Conservation (phyloP, 108 stramenopile genomes). For the Nitzschia sp. region DNA sequence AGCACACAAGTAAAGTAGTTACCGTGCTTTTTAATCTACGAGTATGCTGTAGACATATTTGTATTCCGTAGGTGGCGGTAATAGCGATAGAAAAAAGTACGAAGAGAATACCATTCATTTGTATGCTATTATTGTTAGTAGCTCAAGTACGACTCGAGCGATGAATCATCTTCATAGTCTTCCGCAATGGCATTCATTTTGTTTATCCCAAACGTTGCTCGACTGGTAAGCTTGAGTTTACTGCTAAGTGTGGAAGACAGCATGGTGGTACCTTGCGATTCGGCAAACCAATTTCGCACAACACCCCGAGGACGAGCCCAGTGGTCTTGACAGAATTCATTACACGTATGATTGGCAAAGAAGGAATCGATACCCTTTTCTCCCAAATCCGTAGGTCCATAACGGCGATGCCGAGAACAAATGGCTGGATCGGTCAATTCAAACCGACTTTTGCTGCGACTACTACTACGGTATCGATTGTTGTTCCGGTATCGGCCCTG, state of each 20-base stretch:
- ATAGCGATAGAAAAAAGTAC: no score
- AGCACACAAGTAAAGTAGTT: no score
- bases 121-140: no score
- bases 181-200: background rate
- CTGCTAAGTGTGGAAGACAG: conserved; percentile 9
- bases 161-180: conserved; percentile 5
- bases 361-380: conserved; percentile 79
- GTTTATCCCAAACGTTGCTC: background rate
- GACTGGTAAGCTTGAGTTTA: background rate
- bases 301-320: conserved; percentile 44
- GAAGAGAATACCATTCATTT: no score
- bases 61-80: no score
- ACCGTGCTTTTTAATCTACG: no score
- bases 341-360: conserved; percentile 72
- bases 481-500: conserved; percentile 59
- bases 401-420: conserved; percentile 41
- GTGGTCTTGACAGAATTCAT: conserved; percentile 54
- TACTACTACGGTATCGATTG: conserved; percentile 33
- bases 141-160: no score
- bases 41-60: no score
- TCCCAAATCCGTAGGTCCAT: conserved; percentile 69
- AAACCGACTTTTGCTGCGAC: conserved; percentile 51
- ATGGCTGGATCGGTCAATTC: conserved; percentile 72
- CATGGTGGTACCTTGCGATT: conserved; percentile 51
- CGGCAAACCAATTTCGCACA: conserved; percentile 51